These are phyloP conservation scores for Saccharata proteae DNA, from an alignment of 2,329 filamentous ascomycete species.

Conservation along the genomic window DNA sequence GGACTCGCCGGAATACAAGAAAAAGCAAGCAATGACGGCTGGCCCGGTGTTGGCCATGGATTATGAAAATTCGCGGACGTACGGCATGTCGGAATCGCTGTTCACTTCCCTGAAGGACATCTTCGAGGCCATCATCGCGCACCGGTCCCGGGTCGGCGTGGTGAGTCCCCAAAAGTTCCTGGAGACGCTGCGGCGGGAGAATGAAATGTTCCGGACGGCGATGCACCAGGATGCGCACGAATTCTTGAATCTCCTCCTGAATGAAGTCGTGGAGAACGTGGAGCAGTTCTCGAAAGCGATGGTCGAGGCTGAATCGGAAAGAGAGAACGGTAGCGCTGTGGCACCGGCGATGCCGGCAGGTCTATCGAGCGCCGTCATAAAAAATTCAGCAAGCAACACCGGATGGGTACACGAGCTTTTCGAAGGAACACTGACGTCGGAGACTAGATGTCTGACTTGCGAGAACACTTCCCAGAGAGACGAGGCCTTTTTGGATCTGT, in stretches of 20 bases:
- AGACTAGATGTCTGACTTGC: conserved; percentile 92
- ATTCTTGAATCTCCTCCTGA: conserved; percentile 88
- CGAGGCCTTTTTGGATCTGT: conserved; percentile 90
- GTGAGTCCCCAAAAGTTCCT: conserved; percentile 86
- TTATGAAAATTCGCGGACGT: conserved; percentile 64
- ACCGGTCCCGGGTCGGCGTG: conserved; percentile 72
- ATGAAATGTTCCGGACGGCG: conserved; percentile 92
- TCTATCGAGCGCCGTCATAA: conserved; percentile 5
- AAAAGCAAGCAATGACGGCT: conserved; percentile 82
- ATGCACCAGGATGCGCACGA: conserved; percentile 99
- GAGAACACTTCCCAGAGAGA: conserved; percentile 92
- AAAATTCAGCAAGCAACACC: conserved; percentile 19
- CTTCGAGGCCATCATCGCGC: conserved; percentile 78
- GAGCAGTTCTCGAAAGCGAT: conserved; percentile 61
- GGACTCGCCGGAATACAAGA: conserved; percentile 94
- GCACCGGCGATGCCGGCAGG: conserved; percentile 9
- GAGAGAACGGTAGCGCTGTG: conserved; percentile 23
- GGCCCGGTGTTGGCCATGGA: conserved; percentile 79
- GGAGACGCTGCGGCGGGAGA: conserved; percentile 84
- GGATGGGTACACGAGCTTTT: conserved; percentile 96
- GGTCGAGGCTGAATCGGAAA: conserved; percentile 28
- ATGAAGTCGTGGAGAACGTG: conserved; percentile 88
- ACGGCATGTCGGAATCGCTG: conserved; percentile 88
- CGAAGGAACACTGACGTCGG: conserved; percentile 85
- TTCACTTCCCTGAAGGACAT: conserved; percentile 95